Base-by-base conservation (phyloP, 228 moss, liverwort and hornwort genomes). In the Sphagnum magellanicum region DNA sequence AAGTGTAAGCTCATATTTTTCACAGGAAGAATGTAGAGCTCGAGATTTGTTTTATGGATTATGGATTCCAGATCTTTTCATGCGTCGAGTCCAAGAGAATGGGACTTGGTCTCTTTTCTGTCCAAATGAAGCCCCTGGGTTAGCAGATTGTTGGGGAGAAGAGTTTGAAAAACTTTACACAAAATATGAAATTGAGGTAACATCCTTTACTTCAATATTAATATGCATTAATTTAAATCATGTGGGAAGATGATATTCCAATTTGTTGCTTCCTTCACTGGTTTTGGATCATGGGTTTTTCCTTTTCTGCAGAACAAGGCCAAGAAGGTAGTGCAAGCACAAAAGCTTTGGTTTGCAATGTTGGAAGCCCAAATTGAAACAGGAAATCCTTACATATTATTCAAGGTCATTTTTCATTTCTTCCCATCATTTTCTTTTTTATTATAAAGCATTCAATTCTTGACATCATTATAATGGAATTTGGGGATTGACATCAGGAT, bases 321-420 rank as follows among this genome's bases (percentile, higher is more conserved):
- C 3, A 98, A 89, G 72, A 93, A 86, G 64, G 74, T 79, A 1
- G 82, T 98, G 49, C 83, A 87, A 68, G 97, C 97, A 0, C 93
- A 93, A 70, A 98, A 93, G 76, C 83, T 98, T 0, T 98, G 97
- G 97, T 98, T 93, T 17, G 77, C 91, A 0, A 85, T 98, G 0
- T 67, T 98, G 49, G 90, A 98, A 62, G 82, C 93, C 0, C 97
- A 98, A 77, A 88, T 93, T 15, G 97, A 98, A 63, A 98, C 97
- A 0, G 97, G 97, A 3, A 98, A 98, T 64, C 97, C 97, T 0
- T 98, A 93, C 70, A 89, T 98, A 72, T 52, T 98, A 0, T 98
- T 85, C 11, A 98, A 98, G 91, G 95, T 92, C 73, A 6, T 0
- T 6, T 16, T 47, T 5, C 15, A 50, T 7, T 10, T 6, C 13